Evolutionary conservation across 2,329 filamentous ascomycete species (phyloP).

Genomic region (Camillea tinctor): DNA sequence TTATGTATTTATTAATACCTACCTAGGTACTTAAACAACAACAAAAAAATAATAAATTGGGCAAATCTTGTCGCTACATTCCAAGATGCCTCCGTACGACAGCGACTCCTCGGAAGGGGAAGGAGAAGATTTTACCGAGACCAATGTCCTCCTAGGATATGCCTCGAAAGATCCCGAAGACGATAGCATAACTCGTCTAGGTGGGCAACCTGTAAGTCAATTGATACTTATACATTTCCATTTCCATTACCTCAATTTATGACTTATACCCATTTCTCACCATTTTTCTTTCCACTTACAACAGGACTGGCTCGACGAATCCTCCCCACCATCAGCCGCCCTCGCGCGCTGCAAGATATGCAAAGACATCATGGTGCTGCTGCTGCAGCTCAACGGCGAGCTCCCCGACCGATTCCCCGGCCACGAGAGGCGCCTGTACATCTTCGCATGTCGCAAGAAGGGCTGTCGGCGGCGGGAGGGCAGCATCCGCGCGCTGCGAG

Average conservation of each 20-base stretch:
- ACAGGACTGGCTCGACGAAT: slow-evolving; percentile 81
- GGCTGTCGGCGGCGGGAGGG: slow-evolving; percentile 80
- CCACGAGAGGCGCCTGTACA: slow-evolving; percentile 83
- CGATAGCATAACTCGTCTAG: slow-evolving; percentile 84
- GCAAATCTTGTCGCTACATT: not conserved
- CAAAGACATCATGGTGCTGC: slow-evolving; percentile 76
- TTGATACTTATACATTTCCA: not conserved
- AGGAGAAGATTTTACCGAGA: slow-evolving; percentile 70
- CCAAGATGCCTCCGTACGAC: slow-evolving; percentile 59
- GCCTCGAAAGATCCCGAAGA: slow-evolving; percentile 75
- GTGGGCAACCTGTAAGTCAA: slow-evolving; percentile 74
- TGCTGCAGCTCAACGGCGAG: slow-evolving; percentile 89
- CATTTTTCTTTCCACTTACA: not conserved
- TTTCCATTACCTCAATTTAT: not conserved
- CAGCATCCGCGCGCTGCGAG: slow-evolving; percentile 73
- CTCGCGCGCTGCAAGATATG: slow-evolving; percentile 86
- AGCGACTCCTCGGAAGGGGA: slow-evolving; percentile 79
- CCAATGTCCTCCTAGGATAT: slow-evolving; percentile 87
- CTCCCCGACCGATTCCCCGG: slow-evolving; percentile 82
- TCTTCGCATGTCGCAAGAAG: slow-evolving; percentile 78
- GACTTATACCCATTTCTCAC: slow-evolving; percentile 16
- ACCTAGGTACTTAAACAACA: no score
- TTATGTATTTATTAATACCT: not conserved
- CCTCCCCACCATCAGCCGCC: slow-evolving; percentile 68
- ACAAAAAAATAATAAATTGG: not conserved